Percentiles rank a stretch among this genome's conserved stretches.
phyloP scores from a whole-genome alignment of 352 stramenopile species.

The Phytopythium ostracodes region DNA sequence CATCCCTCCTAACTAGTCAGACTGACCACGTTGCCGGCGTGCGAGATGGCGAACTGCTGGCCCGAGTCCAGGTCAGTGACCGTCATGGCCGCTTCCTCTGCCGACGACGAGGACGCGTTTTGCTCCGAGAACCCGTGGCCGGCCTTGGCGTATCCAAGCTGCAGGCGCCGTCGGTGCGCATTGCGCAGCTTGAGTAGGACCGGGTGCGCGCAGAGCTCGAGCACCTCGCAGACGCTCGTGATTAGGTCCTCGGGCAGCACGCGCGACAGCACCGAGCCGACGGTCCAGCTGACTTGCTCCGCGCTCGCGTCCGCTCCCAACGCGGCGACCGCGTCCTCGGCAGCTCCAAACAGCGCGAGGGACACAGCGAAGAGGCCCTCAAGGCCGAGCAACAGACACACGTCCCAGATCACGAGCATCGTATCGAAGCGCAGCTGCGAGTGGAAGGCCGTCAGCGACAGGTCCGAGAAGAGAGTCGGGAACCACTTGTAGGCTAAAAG shows the following conservation, averaged over 20 bases:
- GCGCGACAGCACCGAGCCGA: constrained; percentile 44
- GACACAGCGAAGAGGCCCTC: constrained; percentile 78
- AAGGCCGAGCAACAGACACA: constrained; percentile 73
- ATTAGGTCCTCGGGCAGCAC: constrained; percentile 59
- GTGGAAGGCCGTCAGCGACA: constrained; percentile 71
- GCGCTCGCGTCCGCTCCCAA: constrained; percentile 37
- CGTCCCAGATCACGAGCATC: constrained; percentile 73
- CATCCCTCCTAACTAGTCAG: background rate
- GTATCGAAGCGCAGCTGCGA: constrained; percentile 74
- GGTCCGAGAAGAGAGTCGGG: constrained; percentile 81
- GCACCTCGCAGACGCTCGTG: constrained; percentile 75
- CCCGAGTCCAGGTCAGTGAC: constrained; percentile 69
- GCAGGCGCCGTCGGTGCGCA: constrained; percentile 56
- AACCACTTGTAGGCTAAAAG: constrained; percentile 89
- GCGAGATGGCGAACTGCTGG: constrained; percentile 67
- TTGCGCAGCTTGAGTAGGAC: constrained; percentile 79
- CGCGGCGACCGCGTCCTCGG: constrained; percentile 50
- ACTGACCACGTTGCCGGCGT: constrained; percentile 55
- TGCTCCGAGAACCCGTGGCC: constrained; percentile 19
- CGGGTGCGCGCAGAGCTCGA: constrained; percentile 70
- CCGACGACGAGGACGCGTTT: background rate
- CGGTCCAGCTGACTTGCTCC: constrained; percentile 60
- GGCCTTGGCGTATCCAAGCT: constrained; percentile 36
- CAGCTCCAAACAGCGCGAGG: constrained; percentile 60
- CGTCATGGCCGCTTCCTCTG: constrained; percentile 29